Percentiles rank a stretch among this genome's conserved stretches.
Evolutionary conservation across 768 basidiomycete genomes (phyloP).

Genomic region (Mycena crocata): DNA sequence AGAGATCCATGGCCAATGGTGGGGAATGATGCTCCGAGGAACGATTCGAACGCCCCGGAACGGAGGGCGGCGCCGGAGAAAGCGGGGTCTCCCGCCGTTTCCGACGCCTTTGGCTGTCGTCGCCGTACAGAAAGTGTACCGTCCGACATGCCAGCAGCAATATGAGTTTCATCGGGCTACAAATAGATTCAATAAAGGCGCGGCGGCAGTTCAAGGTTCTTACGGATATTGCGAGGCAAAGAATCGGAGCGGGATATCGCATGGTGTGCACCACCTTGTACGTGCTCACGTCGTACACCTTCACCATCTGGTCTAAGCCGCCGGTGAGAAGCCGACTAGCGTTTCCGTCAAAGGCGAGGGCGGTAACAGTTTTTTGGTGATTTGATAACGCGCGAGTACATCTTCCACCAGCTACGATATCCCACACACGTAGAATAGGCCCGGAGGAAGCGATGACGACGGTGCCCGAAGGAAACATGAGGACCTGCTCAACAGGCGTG

Average conservation of each 20-base stretch:
- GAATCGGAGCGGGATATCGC: conserved; percentile 94
- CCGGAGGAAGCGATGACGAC: conserved; percentile 89
- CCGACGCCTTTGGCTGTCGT: conserved; percentile 81
- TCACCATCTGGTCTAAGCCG: conserved; percentile 96
- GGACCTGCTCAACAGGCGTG: conserved; percentile 89
- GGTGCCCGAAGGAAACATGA: conserved; percentile 92
- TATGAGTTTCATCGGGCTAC: conserved; percentile 96
- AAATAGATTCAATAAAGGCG: conserved; percentile 19
- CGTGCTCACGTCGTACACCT: conserved; percentile 94
- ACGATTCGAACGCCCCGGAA: conserved; percentile 74
- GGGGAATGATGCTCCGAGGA: conserved; percentile 66
- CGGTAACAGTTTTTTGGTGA: conserved; percentile 97
- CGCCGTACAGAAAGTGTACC: conserved; percentile 97
- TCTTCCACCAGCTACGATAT: conserved; percentile 89
- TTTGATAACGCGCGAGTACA: conserved; percentile 94
- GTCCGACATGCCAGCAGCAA: conserved; percentile 97
- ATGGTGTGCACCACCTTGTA: conserved; percentile 99
- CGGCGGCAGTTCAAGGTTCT: conserved; percentile 41
- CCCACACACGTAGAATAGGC: conserved; percentile 95
- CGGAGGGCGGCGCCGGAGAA: conserved; percentile 55
- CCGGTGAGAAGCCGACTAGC: conserved; percentile 88
- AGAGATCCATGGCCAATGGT: conserved; percentile 66
- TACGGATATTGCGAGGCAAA: conserved; percentile 93
- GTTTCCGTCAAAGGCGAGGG: conserved; percentile 82
- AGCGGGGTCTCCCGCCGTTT: conserved; percentile 51